Percentiles rank a stretch among this genome's conserved stretches.
Evolutionary conservation across 2,329 filamentous ascomycete species (phyloP).

Genomic region (Fusarium sp.): DNA sequence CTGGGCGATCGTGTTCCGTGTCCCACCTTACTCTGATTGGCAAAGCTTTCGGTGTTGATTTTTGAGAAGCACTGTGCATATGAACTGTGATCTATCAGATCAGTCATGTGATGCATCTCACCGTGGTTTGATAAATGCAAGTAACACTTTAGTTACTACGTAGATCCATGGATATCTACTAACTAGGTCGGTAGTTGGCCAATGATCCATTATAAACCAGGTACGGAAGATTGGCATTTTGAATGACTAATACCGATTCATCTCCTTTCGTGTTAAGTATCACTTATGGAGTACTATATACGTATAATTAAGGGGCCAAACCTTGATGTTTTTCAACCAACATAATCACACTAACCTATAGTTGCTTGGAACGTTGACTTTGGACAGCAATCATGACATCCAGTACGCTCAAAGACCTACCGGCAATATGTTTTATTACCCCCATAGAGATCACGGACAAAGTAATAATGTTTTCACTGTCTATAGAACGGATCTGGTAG

Average conservation of each 20-base stretch:
- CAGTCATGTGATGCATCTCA: conserved; percentile 44
- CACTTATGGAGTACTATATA: no score
- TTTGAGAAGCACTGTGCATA: conserved; percentile 16
- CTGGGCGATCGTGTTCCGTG: conserved; percentile 45
- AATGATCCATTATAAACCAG: background rate
- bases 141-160: no score
- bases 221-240: no score
- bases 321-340: background rate
- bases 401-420: background rate
- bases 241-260: no score
- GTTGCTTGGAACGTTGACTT: background rate
- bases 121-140: background rate
- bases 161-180: no score
- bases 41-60: conserved; percentile 28
- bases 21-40: conserved; percentile 48
- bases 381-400: background rate
- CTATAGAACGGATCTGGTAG: background rate
- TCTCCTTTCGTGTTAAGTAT: background rate
- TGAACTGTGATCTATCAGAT: conserved; percentile 42
- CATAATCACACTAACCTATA: background rate
- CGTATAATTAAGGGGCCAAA: background rate
- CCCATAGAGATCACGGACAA: background rate
- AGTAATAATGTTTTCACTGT: background rate
- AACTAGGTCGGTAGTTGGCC: background rate
- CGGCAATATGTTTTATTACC: background rate